These are phyloP conservation scores for Drechslera avenae DNA, from an alignment of 2,329 filamentous ascomycete genomes.

Conservation along the genomic window DNA sequence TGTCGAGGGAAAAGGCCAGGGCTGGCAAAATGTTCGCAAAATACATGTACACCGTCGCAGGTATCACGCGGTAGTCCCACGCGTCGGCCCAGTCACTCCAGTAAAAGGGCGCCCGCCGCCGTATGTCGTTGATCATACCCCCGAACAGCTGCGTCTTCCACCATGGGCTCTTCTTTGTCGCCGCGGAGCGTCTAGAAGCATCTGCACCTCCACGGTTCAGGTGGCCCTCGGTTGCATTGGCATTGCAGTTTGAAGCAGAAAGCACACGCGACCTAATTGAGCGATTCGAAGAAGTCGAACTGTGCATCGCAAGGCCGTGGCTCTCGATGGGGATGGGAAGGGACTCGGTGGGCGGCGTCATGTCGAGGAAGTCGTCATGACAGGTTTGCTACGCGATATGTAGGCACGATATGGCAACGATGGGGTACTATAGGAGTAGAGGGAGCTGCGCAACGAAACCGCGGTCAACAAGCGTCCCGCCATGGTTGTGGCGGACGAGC, in stretches of 20 bases:
- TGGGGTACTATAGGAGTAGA: not conserved
- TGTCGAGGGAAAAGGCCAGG: conserved; percentile 86
- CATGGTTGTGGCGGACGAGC: conserved; percentile 3
- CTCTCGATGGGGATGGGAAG: conserved; percentile 24
- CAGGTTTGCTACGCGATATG: not conserved
- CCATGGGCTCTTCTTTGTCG: conserved; percentile 56
- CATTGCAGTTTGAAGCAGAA: conserved; percentile 3
- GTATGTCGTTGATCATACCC: conserved; percentile 80
- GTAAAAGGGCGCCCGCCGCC: conserved; percentile 76
- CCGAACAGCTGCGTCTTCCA: conserved; percentile 77
- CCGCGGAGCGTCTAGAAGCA: conserved; percentile 17
- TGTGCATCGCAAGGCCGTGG: conserved; percentile 24
- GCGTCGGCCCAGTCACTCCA: conserved; percentile 83
- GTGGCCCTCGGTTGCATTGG: not conserved
- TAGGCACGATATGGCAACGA: not conserved
- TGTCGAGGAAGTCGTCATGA: conserved; percentile 18
- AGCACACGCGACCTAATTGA: conserved; percentile 28
- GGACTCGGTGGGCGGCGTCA: conserved; percentile 28
- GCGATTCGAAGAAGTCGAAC: conserved; percentile 22
- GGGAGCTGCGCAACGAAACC: not conserved
- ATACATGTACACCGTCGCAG: conserved; percentile 90
- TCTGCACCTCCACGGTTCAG: conserved; percentile 26
- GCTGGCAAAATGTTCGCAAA: conserved; percentile 92
- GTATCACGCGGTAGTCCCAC: conserved; percentile 88
- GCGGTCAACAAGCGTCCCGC: not conserved